A percentile compares a stretch with the other conserved stretches of the same genome.
phyloP scores from a whole-genome alignment of 2,329 filamentous ascomycete genomes.

The Calonectria montana region DNA sequence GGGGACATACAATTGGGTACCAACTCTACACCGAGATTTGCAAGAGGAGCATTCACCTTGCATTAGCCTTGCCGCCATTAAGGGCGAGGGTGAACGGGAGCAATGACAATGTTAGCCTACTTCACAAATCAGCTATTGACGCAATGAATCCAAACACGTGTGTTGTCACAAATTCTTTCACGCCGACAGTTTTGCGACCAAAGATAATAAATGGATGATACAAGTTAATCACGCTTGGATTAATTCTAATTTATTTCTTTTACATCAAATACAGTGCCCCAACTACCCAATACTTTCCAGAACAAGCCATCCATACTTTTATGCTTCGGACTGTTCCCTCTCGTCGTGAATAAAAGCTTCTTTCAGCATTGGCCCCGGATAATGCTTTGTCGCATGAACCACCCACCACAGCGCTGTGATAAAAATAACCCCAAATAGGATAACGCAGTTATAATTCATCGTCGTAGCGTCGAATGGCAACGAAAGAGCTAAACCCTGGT shows the following conservation, averaged over 20 bases:
- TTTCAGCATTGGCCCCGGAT: conserved; percentile 33
- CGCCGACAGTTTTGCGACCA: too few species aligned
- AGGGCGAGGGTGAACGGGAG: too few species aligned
- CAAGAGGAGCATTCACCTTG: too few species aligned
- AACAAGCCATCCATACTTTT: not conserved
- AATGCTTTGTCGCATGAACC: conserved; percentile 31
- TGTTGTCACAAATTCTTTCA: too few species aligned
- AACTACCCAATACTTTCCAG: not conserved
- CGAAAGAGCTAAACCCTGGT: conserved; percentile 27
- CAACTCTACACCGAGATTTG: too few species aligned
- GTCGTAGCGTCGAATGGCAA: conserved; percentile 36
- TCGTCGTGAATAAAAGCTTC: not conserved
- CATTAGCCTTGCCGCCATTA: too few species aligned
- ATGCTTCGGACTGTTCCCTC: not conserved
- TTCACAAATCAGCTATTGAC: too few species aligned
- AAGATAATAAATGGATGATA: too few species aligned
- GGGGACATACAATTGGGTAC: too few species aligned
- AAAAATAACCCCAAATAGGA: conserved; percentile 29
- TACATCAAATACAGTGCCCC: not conserved
- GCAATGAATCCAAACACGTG: too few species aligned
- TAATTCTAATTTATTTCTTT: not conserved
- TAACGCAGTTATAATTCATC: conserved; percentile 43
- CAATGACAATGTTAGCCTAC: too few species aligned
- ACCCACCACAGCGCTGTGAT: conserved; percentile 38
- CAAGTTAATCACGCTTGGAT: not conserved